A percentile compares a stretch with the other conserved stretches of the same genome.
Evolutionary conservation across 768 basidiomycete genomes (phyloP).

Genomic region (Lactarius akahatsu): DNA sequence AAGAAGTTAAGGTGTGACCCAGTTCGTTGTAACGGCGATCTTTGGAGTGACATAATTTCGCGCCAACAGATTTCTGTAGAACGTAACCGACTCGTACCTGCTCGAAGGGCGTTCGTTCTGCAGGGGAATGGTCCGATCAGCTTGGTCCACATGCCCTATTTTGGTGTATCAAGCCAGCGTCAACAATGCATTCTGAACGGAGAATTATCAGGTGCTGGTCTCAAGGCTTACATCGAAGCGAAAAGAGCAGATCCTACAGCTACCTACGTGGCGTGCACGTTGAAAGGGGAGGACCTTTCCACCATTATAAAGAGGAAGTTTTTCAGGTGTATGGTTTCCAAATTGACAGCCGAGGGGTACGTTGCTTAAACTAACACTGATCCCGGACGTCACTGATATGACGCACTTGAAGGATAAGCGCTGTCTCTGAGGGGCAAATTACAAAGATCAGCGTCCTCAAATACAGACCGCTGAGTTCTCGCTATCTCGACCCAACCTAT

Average conservation of each 20-base stretch:
- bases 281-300: slow-evolving; percentile 25
- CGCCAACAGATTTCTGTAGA: slow-evolving; percentile 26
- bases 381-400: neutral
- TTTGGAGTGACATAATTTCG: neutral
- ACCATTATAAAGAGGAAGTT: slow-evolving; percentile 18
- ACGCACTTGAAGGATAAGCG: slow-evolving; percentile 16
- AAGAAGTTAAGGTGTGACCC: slow-evolving; percentile 38
- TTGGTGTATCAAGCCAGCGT: slow-evolving; percentile 40
- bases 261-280: slow-evolving; percentile 31
- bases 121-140: slow-evolving; percentile 39
- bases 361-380: neutral
- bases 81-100: slow-evolving; percentile 38
- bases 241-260: slow-evolving; percentile 26
- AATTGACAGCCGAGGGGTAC: slow-evolving; percentile 24
- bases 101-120: slow-evolving; percentile 40
- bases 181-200: slow-evolving; percentile 41
- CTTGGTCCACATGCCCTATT: slow-evolving; percentile 39
- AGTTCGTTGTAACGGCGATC: neutral
- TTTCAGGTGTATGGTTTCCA: slow-evolving; percentile 20
- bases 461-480: slow-evolving; percentile 35
- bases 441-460: slow-evolving; percentile 37
- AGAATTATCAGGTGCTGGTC: slow-evolving; percentile 31
- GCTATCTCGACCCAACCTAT: slow-evolving; percentile 36
- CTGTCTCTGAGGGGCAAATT: slow-evolving; percentile 25
- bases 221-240: slow-evolving; percentile 27